A percentile compares a stretch with the other conserved stretches of the same genome.
phyloP scores from a whole-genome alignment of 2,329 filamentous ascomycete genomes.

The Emydomyces testavorans region DNA sequence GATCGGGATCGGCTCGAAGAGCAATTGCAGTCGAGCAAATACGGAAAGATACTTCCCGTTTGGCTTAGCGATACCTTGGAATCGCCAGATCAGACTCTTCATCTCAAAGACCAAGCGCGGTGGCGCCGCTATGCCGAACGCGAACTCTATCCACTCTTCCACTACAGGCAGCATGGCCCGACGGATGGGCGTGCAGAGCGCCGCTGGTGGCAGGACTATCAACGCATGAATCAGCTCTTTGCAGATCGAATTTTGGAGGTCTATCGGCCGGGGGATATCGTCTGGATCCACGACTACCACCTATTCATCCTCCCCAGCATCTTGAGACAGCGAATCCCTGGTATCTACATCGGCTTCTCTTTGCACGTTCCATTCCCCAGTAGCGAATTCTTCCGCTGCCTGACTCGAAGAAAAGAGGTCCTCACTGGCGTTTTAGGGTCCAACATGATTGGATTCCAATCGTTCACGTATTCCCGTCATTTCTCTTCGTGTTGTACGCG shows the following conservation, averaged over 20 bases:
- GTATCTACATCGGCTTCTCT: conserved; percentile 91
- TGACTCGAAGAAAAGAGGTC: conserved; percentile 79
- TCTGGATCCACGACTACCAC: conserved; percentile 91
- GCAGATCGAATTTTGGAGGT: conserved; percentile 77
- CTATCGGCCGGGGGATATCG: conserved; percentile 85
- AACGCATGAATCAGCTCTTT: conserved; percentile 83
- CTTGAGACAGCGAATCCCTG: conserved; percentile 71
- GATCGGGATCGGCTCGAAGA: conserved; percentile 64
- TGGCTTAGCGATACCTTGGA: conserved; percentile 76
- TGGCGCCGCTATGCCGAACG: conserved; percentile 89
- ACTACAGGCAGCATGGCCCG: conserved; percentile 91
- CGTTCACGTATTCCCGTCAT: conserved; percentile 86
- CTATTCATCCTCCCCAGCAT: conserved; percentile 80
- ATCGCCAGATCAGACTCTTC: conserved; percentile 53
- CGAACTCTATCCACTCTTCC: conserved; percentile 82
- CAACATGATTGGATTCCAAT: conserved; percentile 91
- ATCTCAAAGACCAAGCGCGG: conserved; percentile 67
- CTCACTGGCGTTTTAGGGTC: conserved; percentile 80
- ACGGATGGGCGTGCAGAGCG: conserved; percentile 72
- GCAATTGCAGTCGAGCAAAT: conserved; percentile 59
- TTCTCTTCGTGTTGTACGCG: conserved; percentile 90
- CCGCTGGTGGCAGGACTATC: conserved; percentile 82
- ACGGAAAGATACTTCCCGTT: conserved; percentile 71
- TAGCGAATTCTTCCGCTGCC: conserved; percentile 84
- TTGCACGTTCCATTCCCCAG: conserved; percentile 90